Conservation (phyloP, 306 rosid species). For the Medicago lupulina region DNA sequence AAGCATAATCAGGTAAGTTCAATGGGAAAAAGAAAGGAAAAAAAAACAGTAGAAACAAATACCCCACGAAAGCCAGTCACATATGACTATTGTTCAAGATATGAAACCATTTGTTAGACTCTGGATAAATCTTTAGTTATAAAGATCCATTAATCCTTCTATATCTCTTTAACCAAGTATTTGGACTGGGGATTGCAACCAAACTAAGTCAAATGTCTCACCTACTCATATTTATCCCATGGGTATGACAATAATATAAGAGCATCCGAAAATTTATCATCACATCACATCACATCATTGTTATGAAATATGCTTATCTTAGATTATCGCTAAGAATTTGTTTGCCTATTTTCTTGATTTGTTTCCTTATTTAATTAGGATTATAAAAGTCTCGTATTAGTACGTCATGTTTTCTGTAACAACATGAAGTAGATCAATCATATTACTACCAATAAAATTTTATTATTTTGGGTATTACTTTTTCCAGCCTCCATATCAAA, state of each 20-base stretch:
- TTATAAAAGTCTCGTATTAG: background rate
- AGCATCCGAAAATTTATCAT: background rate
- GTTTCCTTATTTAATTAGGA: background rate
- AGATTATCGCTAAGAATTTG: background rate
- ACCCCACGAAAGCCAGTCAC: slow-evolving; percentile 4
- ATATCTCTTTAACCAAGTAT: slow-evolving; percentile 28
- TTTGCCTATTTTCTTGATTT: slow-evolving; percentile 15
- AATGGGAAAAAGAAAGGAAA: background rate
- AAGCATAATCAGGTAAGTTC: slow-evolving; percentile 26
- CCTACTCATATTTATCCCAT: background rate
- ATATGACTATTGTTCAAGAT: background rate
- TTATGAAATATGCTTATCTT: slow-evolving; percentile 7
- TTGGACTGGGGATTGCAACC: slow-evolving; percentile 18
- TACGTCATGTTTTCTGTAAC: background rate
- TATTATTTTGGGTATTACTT: background rate
- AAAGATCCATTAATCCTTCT: background rate
- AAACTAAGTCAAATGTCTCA: background rate
- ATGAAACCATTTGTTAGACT: slow-evolving; percentile 5
- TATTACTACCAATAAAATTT: background rate
- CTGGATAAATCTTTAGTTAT: background rate
- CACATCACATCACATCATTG: background rate
- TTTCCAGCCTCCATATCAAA: background rate
- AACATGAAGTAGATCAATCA: background rate
- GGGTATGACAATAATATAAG: slow-evolving; percentile 17
- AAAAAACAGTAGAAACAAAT: slow-evolving; percentile 22